These are phyloP conservation scores for Fusarium napiforme DNA, from an alignment of 2,329 filamentous ascomycete species.

Conservation along the genomic window DNA sequence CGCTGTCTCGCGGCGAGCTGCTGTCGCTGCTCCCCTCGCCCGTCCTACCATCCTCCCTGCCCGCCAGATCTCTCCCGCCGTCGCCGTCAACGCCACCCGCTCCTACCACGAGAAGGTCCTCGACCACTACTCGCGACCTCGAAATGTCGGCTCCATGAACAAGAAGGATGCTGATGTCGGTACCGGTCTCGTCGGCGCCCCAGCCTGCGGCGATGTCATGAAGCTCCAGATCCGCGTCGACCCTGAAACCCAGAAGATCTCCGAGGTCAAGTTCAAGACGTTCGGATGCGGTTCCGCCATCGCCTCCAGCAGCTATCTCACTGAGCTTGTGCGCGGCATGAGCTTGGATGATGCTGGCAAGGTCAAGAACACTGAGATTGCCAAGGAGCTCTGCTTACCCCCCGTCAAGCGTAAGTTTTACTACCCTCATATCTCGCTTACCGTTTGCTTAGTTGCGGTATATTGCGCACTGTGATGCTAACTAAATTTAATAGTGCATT, in stretches of 20 bases:
- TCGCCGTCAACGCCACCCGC: slow-evolving; percentile 55
- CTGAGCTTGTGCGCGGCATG: slow-evolving; percentile 95
- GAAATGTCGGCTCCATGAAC: slow-evolving; percentile 67
- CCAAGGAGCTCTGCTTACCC: slow-evolving; percentile 90
- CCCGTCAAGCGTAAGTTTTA: slow-evolving; percentile 81
- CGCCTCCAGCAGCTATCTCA: slow-evolving; percentile 93
- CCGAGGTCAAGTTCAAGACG: slow-evolving; percentile 97
- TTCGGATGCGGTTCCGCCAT: slow-evolving; percentile 96
- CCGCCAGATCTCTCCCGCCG: slow-evolving; percentile 56
- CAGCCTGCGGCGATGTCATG: slow-evolving; percentile 92
- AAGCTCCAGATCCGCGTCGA: slow-evolving; percentile 85
- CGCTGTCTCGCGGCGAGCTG: slow-evolving; percentile 57
- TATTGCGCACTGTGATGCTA: slow-evolving; percentile 40
- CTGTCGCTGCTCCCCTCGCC: slow-evolving; percentile 53
- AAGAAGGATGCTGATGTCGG: slow-evolving; percentile 87
- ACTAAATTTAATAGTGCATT: slow-evolving; percentile 72
- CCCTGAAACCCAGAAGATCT: slow-evolving; percentile 86
- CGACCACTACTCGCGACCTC: slow-evolving; percentile 63
- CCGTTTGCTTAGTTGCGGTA: slow-evolving; percentile 3
- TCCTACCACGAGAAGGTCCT: slow-evolving; percentile 66
- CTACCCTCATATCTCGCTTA: background rate
- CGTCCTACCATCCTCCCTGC: slow-evolving; percentile 52
- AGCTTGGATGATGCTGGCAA: slow-evolving; percentile 89
- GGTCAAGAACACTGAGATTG: slow-evolving; percentile 97
- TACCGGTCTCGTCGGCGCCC: slow-evolving; percentile 89